A percentile compares a stretch with the other conserved stretches of the same genome.
Evolutionary conservation across 495 filamentous ascomycete genomes (phyloP).

Genomic region (Tuber brumale): DNA sequence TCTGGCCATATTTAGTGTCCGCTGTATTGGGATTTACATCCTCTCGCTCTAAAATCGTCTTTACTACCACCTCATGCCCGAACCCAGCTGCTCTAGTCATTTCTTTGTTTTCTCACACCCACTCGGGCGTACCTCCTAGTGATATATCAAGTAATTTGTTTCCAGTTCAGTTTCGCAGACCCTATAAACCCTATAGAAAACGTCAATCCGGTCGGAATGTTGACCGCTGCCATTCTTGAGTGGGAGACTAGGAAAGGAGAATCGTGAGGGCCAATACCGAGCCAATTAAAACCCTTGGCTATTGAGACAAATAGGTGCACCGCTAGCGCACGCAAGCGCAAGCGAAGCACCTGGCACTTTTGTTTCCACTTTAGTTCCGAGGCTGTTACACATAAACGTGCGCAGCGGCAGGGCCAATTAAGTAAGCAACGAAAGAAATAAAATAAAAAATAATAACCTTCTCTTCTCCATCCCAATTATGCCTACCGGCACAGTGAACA

Average conservation of each 20-base stretch:
- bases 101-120: too few species aligned
- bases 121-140: too few species aligned
- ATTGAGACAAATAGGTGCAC: not conserved
- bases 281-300: not conserved
- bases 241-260: not conserved
- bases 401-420: not conserved
- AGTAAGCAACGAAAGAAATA: not conserved
- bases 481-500: not conserved
- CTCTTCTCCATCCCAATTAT: not conserved
- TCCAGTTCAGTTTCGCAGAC: too few species aligned
- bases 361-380: too few species aligned
- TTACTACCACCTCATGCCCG: too few species aligned
- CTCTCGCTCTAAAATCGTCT: too few species aligned
- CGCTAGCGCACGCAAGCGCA: not conserved
- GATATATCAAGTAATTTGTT: too few species aligned
- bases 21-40: too few species aligned
- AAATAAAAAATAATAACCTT: not conserved
- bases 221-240: not conserved
- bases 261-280: not conserved
- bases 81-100: too few species aligned
- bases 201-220: not conserved
- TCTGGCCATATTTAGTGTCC: too few species aligned
- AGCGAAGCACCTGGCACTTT: not conserved
- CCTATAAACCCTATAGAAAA: not conserved
- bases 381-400: too few species aligned